Base-by-base conservation (phyloP, 495 filamentous ascomycete species). In the Aspergillus baeticus region DNA sequence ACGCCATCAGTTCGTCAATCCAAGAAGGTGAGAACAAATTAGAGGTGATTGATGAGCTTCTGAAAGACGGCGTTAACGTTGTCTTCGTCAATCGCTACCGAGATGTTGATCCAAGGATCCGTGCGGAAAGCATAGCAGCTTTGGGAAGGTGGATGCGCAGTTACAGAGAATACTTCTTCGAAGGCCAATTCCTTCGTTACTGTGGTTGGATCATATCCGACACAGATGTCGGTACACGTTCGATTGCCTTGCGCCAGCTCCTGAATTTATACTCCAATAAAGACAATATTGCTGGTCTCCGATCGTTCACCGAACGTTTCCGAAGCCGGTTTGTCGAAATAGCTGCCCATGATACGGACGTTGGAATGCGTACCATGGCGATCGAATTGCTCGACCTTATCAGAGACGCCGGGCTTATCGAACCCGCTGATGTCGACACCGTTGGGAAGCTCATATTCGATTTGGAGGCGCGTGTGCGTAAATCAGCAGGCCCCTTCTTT, bases 11-110 rank as follows among this genome's bases (percentile, higher is more conserved):
- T 50, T 76, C 79, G 33, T 83, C 82, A 46, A 77, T 91, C 18
- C 77, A 86, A 18, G 82, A 91, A 33, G 82, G 82, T 15, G 83
- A 87, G 50, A 64, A 82, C 51, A 86, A 83, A 57, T 78, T 85
- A 15, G 72, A 87, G 29, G 72, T 77, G 2, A 75, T 90, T 44
- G 83, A 92, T 59, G 77, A 76, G 1, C 79, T 84, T 49, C 82
- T 96, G 42, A 86, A 86, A 55, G 88, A 93, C 62, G 85, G 89
- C 50, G 92, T 97, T 59, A 88, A 96, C 53, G 87, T 89, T 10
- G 84, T 97, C 23, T 98, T 94, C 61, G 85, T 96, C 26, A 92
- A 98, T 69, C 88, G 94, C 22, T 98, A 97, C 68, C 90, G 94
- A 33, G 94, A 98, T 60, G 82, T 97, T 18, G 94, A 98, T 69